Conservation (phyloP, 2,329 filamentous ascomycete species). For the Xylariaceae sp. region DNA sequence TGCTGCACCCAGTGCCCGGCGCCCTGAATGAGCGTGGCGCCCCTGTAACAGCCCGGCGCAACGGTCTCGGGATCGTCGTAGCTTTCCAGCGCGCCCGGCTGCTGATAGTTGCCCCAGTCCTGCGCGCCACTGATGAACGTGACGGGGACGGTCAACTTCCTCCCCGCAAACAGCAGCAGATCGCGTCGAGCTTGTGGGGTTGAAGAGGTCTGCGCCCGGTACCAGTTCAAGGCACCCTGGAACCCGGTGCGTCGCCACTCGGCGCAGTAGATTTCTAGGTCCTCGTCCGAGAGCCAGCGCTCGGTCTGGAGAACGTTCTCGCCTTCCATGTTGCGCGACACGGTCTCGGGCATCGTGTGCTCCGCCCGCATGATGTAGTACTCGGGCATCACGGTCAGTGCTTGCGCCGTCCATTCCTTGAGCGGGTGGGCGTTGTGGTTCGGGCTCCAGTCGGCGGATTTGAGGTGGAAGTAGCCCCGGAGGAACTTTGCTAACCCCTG, state of each 20-base stretch:
- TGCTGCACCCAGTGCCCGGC: slow-evolving; percentile 69
- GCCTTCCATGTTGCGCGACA: slow-evolving; percentile 48
- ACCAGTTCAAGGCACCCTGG: slow-evolving; percentile 63
- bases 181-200: slow-evolving; percentile 41
- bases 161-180: slow-evolving; percentile 53
- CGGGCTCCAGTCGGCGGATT: slow-evolving; percentile 54
- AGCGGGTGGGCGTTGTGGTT: slow-evolving; percentile 52
- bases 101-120: slow-evolving; percentile 66
- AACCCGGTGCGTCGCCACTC: slow-evolving; percentile 60
- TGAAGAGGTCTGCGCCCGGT: slow-evolving; percentile 52
- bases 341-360: slow-evolving; percentile 53
- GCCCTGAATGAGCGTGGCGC: slow-evolving; percentile 47
- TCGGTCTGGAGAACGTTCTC: slow-evolving; percentile 41
- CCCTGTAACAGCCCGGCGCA: slow-evolving; percentile 42
- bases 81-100: slow-evolving; percentile 56
- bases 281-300: slow-evolving; percentile 53
- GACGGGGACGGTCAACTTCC: slow-evolving; percentile 55
- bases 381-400: slow-evolving; percentile 55
- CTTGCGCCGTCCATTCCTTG: slow-evolving; percentile 48
- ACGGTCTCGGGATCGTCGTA: slow-evolving; percentile 45
- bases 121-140: slow-evolving; percentile 55
- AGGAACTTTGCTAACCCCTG: slow-evolving; percentile 51
- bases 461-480: slow-evolving; percentile 63
- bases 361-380: slow-evolving; percentile 63
- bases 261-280: slow-evolving; percentile 53